Conservation (phyloP, 148 eudicot species). For the Nepenthes mirabilis region DNA sequence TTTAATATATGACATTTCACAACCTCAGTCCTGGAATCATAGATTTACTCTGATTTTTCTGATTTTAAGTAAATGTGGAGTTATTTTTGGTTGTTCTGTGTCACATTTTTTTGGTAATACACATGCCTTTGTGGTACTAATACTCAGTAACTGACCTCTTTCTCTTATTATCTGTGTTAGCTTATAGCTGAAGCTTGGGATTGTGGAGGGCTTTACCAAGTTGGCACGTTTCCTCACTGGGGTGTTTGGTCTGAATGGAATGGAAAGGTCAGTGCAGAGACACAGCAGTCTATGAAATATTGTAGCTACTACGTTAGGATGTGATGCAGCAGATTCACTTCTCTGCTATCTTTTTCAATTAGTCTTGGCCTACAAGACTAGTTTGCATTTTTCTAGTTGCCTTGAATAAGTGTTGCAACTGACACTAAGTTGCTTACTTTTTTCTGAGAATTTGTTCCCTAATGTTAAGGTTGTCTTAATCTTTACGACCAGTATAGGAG, state of each 20-base stretch:
- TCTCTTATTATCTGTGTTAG: constrained; percentile 24
- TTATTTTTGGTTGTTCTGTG: not conserved
- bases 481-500: too few species aligned
- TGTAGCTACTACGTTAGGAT: not conserved
- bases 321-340: not conserved
- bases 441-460: too few species aligned
- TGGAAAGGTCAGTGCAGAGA: constrained; percentile 63
- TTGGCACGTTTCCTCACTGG: constrained; percentile 93
- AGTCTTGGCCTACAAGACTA: too few species aligned
- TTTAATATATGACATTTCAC: too few species aligned
- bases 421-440: too few species aligned
- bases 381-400: too few species aligned
- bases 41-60: too few species aligned
- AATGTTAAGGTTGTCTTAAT: too few species aligned
- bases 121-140: not conserved
- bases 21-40: too few species aligned
- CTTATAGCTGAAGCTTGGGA: constrained; percentile 99
- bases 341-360: not conserved
- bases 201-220: constrained; percentile 99
- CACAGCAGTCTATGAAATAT: not conserved
- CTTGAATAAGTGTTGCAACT: too few species aligned
- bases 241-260: constrained; percentile 99
- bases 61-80: too few species aligned
- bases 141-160: not conserved
- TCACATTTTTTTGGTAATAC: not conserved